These are phyloP conservation scores for Rhinocladiella similis DNA, from an alignment of 2,329 filamentous ascomycete genomes.

Conservation along the genomic window DNA sequence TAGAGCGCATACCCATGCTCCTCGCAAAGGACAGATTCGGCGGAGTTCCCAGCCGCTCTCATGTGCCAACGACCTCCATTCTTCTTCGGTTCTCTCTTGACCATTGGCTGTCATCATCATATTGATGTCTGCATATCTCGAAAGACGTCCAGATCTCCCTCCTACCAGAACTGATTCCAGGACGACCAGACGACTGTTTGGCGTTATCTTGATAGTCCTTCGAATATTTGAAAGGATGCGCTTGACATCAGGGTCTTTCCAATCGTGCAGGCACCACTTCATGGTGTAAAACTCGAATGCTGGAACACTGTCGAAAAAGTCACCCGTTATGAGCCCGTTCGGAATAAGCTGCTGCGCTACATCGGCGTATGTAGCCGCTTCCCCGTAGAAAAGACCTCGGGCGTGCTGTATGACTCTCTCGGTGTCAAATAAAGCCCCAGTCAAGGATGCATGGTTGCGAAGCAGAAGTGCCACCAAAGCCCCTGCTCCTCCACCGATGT, in stretches of 20 bases:
- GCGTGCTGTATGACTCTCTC: conserved; percentile 37
- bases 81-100: conserved; percentile 33
- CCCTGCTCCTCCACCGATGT: conserved; percentile 45
- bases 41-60: conserved; percentile 34
- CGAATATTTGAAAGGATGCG: conserved; percentile 36
- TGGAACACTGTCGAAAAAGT: conserved; percentile 42
- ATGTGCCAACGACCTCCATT: conserved; percentile 35
- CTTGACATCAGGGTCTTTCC: conserved; percentile 37
- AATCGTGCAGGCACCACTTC: conserved; percentile 48
- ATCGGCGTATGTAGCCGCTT: conserved; percentile 36
- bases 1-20: conserved; percentile 30
- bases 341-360: conserved; percentile 33
- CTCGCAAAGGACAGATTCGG: conserved; percentile 23
- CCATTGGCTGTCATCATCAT: conserved; percentile 43
- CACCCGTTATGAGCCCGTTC: conserved; percentile 37
- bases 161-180: conserved; percentile 40
- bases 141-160: conserved; percentile 33
- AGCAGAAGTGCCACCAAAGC: conserved; percentile 39
- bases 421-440: conserved; percentile 39
- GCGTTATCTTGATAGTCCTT: conserved; percentile 31
- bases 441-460: conserved; percentile 33
- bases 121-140: conserved; percentile 43
- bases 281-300: conserved; percentile 35
- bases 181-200: conserved; percentile 37
- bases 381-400: conserved; percentile 29